Evolutionary conservation across 179 eudicot species (phyloP), one percentile per base, ranked within the genome.

Genomic region (Beta lomatogona): DNA sequence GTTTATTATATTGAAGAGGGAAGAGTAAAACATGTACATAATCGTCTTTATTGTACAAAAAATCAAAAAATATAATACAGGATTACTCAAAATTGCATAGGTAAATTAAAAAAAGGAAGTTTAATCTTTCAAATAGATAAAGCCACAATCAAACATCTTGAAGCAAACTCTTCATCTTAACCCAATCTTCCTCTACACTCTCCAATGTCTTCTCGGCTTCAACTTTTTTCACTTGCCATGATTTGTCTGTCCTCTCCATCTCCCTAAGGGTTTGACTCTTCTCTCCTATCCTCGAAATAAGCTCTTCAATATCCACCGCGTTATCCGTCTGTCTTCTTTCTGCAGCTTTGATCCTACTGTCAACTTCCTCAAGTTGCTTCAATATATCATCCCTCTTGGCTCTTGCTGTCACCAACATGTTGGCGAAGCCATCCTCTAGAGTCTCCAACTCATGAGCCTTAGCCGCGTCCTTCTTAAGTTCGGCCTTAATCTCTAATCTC

Each of bases 381-480:
- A 84, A 68, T 10, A 88, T 2, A 50, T 74, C 88, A 3, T 86
- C 87, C 81, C 83, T 77, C 77, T 72, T 84, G 6, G 79, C 85
- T 64, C 67, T 80, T 28, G 90, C 84, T 54, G 61, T 63, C 28
- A 10, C 65, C 57, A 88, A 60, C 72, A 50, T 77, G 53, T 80
- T 78, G 48, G 48, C 79, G 25, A 76, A 80, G 28, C 83, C 90
- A 16, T 71, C 82, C 52, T 88, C 90, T 61, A 77, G 5, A 14
- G 76, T 80, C 86, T 88, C 85, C 77, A 88, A 66, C 79, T 84
- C 87, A 25, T 82, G 79, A 66, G 88, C 90, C 79, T 86, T 86
- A 18, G 85, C 76, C 0, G 85, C 86, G 5, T 82, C 83, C 59
- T 75, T 80, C 67, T 86, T 85, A 11, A 88, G 84, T 13, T 71